phyloP scores from a whole-genome alignment of 148 eudicot genomes.

The Nepenthes mirabilis region DNA sequence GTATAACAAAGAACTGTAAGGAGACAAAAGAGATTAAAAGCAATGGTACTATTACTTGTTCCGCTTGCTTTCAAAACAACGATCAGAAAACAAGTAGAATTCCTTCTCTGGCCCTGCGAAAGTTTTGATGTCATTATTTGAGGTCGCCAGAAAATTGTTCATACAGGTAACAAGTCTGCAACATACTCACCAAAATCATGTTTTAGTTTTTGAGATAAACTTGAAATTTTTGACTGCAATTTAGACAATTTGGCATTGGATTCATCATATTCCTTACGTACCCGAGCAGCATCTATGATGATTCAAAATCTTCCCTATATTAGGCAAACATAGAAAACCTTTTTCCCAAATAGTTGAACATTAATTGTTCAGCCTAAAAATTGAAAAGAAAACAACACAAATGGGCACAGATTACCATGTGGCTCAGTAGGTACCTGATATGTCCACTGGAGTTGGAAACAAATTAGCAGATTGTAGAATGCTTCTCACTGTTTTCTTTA shows the following conservation, averaged over 20 bases:
- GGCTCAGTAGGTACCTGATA: conserved; percentile 38
- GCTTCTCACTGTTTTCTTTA: conserved; percentile 65
- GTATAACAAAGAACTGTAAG: not conserved
- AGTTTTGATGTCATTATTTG: conserved; percentile 8
- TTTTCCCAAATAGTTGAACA: too few species aligned
- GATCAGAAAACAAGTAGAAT: conserved; percentile 80
- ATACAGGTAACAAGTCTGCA: not conserved
- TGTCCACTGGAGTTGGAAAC: conserved; percentile 73
- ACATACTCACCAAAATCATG: conserved; percentile 69
- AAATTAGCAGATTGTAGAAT: conserved; percentile 60
- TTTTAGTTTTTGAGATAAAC: conserved; percentile 67
- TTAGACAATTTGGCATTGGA: conserved; percentile 71
- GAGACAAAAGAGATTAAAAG: not conserved
- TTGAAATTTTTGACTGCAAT: conserved; percentile 83
- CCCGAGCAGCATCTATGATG: conserved; percentile 67
- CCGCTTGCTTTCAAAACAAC: conserved; percentile 82
- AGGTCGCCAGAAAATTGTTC: not conserved
- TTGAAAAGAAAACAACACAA: conserved; percentile 7
- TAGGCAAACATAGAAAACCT: too few species aligned
- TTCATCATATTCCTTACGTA: conserved; percentile 90
- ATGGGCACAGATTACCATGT: too few species aligned
- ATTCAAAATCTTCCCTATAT: not conserved
- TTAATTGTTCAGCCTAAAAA: not conserved
- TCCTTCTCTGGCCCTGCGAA: conserved; percentile 83
- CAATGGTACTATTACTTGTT: conserved; percentile 44